These are phyloP conservation scores for Fusarium nelsonii DNA, from an alignment of 2,329 filamentous ascomycete species.

Conservation along the genomic window DNA sequence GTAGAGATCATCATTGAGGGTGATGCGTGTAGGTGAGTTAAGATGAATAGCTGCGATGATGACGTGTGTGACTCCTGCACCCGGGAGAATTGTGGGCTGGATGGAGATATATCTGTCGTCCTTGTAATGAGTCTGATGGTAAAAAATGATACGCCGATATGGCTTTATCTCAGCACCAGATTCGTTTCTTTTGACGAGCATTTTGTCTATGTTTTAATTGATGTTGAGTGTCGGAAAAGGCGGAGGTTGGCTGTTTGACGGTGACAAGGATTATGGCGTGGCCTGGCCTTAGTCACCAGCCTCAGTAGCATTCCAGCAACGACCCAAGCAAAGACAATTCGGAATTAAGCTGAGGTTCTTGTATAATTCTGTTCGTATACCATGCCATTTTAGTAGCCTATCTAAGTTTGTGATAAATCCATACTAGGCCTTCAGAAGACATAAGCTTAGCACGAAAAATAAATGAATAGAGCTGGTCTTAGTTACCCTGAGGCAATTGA, in stretches of 20 bases:
- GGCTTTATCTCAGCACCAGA: neutral
- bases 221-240: constrained; percentile 11
- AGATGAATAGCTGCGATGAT: constrained; percentile 87
- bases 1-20: constrained; percentile 81
- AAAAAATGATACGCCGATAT: constrained; percentile 58
- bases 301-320: neutral
- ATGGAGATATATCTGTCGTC: constrained; percentile 60
- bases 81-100: constrained; percentile 59
- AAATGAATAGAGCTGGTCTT: no score
- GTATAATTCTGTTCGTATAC: no score
- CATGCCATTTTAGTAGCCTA: no score
- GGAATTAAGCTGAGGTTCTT: neutral
- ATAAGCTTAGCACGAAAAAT: no score
- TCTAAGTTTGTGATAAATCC: no score
- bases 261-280: constrained; percentile 1
- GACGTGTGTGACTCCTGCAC: constrained; percentile 74
- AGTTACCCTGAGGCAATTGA: no score
- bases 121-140: constrained; percentile 63
- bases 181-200: constrained; percentile 18
- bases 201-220: constrained; percentile 7
- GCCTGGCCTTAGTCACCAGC: constrained; percentile 3
- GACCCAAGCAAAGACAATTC: neutral
- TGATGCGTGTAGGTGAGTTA: constrained; percentile 74
- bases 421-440: no score
- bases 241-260: neutral